These are phyloP conservation scores for Galerina marginata DNA, from an alignment of 768 basidiomycete species.

Conservation along the genomic window DNA sequence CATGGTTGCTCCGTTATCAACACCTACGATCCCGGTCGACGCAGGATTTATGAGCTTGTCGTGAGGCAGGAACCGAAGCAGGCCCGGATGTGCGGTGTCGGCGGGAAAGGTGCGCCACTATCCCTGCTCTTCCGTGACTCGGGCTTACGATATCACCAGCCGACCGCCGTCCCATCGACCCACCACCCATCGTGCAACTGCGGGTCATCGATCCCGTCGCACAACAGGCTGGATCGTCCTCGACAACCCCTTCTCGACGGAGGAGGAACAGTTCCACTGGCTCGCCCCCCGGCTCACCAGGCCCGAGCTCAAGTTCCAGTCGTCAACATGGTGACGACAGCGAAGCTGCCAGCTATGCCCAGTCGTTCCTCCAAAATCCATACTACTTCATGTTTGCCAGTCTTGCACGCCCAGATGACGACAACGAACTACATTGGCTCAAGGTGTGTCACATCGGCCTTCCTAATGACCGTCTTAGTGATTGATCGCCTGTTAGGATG, in stretches of 20 bases:
- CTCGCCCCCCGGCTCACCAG: constrained; percentile 24
- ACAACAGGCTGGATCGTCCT: constrained; percentile 17
- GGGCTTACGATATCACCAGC: constrained; percentile 47
- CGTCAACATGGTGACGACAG: constrained; percentile 34
- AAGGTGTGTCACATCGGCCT: constrained; percentile 47
- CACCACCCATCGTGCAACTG: constrained; percentile 95
- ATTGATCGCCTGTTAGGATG: constrained; percentile 57
- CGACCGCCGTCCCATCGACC: constrained; percentile 95
- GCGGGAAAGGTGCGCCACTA: constrained; percentile 64
- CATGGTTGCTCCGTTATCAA: constrained; percentile 26
- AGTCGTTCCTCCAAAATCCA: constrained; percentile 83
- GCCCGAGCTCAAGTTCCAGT: constrained; percentile 24
- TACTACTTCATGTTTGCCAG: constrained; percentile 97
- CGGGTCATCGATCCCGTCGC: constrained; percentile 75
- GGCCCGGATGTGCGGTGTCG: constrained; percentile 88
- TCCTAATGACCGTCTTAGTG: not conserved
- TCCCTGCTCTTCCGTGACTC: not conserved
- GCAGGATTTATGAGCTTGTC: constrained; percentile 83
- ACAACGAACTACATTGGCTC: constrained; percentile 85
- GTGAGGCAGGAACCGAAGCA: constrained; percentile 94
- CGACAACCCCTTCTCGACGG: constrained; percentile 17
- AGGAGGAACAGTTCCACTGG: constrained; percentile 25
- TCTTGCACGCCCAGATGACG: constrained; percentile 87
- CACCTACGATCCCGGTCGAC: constrained; percentile 23
- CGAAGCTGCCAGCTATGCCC: constrained; percentile 46